Percentiles rank a stretch among this genome's conserved stretches.
These are phyloP conservation scores for Trichopus zeylanicus DNA, from an alignment of 116 monocot species.

Conservation along the genomic window DNA sequence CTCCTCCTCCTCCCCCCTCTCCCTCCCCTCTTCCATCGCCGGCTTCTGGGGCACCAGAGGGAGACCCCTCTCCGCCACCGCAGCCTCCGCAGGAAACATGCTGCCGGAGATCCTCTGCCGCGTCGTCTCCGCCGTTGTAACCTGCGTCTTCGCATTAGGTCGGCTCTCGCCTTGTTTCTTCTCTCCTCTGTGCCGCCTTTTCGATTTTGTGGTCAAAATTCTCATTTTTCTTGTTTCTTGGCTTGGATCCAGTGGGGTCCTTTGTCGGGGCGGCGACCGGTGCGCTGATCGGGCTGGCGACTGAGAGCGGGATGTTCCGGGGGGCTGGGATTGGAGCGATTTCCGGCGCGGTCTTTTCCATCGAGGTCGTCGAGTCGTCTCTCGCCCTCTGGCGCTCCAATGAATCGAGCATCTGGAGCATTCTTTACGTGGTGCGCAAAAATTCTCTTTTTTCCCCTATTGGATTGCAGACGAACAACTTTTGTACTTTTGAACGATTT, in stretches of 20 bases:
- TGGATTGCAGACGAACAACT: background rate
- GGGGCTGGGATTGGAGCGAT: slow-evolving; percentile 77
- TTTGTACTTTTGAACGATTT: background rate
- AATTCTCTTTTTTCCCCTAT: background rate
- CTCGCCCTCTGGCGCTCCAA: slow-evolving; percentile 34
- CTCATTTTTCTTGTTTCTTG: background rate
- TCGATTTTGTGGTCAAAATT: background rate
- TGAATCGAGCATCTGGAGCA: slow-evolving; percentile 35
- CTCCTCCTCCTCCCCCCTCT: background rate
- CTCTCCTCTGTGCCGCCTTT: background rate
- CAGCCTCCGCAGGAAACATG: no score
- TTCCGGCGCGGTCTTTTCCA: slow-evolving; percentile 68
- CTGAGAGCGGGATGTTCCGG: slow-evolving; percentile 53
- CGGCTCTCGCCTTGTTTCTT: background rate
- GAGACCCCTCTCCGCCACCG: background rate
- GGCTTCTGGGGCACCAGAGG: background rate
- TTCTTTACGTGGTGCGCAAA: slow-evolving; percentile 34
- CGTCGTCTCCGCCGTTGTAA: slow-evolving; percentile 5
- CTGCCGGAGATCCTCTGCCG: background rate
- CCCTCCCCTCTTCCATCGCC: background rate
- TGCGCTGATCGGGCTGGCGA: slow-evolving; percentile 53
- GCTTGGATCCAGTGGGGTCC: slow-evolving; percentile 40
- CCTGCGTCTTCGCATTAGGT: slow-evolving; percentile 27
- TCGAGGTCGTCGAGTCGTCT: slow-evolving; percentile 57
- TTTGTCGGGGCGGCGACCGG: slow-evolving; percentile 60